Evolutionary conservation across 225 moss, liverwort and hornwort genomes (phyloP).

Genomic region (Polytrichum commune): DNA sequence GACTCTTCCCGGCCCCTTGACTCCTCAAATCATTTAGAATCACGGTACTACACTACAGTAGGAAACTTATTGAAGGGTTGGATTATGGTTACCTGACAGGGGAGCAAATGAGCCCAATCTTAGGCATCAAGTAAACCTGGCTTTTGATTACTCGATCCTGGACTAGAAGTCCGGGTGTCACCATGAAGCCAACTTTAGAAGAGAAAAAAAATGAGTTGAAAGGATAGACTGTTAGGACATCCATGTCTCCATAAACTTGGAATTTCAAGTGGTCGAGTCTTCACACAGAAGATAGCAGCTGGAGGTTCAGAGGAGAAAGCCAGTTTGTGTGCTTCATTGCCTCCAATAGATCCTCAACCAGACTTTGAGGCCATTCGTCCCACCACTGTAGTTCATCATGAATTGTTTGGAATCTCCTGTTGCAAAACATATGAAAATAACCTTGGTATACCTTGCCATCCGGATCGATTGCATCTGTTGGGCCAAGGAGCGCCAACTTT

Average conservation of each 20-base stretch:
- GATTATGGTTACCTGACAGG: slow-evolving; percentile 7
- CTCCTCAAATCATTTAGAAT: slow-evolving; percentile 7
- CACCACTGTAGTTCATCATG: slow-evolving; percentile 60
- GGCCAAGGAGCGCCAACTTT: slow-evolving; percentile 22
- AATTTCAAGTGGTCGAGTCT: slow-evolving; percentile 34
- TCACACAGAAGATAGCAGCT: slow-evolving; percentile 47
- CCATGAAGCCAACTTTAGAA: slow-evolving; percentile 50
- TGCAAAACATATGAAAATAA: slow-evolving; percentile 47
- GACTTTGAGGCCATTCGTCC: slow-evolving; percentile 46
- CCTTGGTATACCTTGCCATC: slow-evolving; percentile 21
- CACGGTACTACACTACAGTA: slow-evolving; percentile 4
- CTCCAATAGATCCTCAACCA: slow-evolving; percentile 62
- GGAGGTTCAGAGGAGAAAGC: slow-evolving; percentile 49
- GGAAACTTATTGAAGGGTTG: background rate
- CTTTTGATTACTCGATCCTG: slow-evolving; percentile 43
- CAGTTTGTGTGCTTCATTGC: slow-evolving; percentile 65
- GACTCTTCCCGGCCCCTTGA: no score
- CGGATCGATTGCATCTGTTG: slow-evolving; percentile 53
- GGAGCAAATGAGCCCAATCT: slow-evolving; percentile 27
- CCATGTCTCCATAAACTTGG: slow-evolving; percentile 43
- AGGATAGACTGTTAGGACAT: slow-evolving; percentile 37
- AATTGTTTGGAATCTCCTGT: slow-evolving; percentile 44
- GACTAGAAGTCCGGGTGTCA: slow-evolving; percentile 51
- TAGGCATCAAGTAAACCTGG: slow-evolving; percentile 62
- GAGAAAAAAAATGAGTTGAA: slow-evolving; percentile 33